Conservation (phyloP, 768 basidiomycete genomes). For the Russula brevipes region DNA sequence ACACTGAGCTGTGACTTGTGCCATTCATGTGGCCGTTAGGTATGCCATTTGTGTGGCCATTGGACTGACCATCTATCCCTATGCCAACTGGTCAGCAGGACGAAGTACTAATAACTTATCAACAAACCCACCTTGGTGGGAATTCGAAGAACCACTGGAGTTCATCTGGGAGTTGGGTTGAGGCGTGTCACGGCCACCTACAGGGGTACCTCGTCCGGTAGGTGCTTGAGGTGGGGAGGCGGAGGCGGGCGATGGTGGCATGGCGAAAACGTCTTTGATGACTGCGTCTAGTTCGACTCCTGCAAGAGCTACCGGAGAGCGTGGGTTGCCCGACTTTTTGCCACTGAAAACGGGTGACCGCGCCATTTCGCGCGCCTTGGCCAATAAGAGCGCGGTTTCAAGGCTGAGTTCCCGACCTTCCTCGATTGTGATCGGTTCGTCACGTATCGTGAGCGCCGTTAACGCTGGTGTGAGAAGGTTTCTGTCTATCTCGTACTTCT, state of each 20-base stretch:
- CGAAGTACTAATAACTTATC: not conserved
- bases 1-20: no score
- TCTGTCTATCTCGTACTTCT: constrained; percentile 44
- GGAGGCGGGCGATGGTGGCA: not conserved
- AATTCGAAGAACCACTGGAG: not conserved
- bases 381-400: constrained; percentile 49
- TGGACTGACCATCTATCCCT: constrained; percentile 1
- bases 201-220: not conserved
- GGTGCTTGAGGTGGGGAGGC: not conserved
- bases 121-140: constrained; percentile 18
- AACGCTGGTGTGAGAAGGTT: constrained; percentile 50
- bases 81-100: constrained; percentile 2
- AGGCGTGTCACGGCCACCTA: constrained; percentile 8
- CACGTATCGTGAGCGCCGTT: constrained; percentile 46
- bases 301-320: constrained; percentile 1
- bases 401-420: constrained; percentile 55
- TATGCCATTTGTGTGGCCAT: constrained; percentile 2
- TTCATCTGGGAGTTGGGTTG: not conserved
- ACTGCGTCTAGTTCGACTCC: constrained; percentile 9
- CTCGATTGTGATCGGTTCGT: constrained; percentile 44
- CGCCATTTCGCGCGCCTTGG: constrained; percentile 45
- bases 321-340: constrained; percentile 7
- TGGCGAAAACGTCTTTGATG: constrained; percentile 15
- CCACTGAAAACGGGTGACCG: not conserved
- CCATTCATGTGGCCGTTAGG: not conserved